Conservation (phyloP, 257 asterid genomes). For the Solanum tacnaense region DNA sequence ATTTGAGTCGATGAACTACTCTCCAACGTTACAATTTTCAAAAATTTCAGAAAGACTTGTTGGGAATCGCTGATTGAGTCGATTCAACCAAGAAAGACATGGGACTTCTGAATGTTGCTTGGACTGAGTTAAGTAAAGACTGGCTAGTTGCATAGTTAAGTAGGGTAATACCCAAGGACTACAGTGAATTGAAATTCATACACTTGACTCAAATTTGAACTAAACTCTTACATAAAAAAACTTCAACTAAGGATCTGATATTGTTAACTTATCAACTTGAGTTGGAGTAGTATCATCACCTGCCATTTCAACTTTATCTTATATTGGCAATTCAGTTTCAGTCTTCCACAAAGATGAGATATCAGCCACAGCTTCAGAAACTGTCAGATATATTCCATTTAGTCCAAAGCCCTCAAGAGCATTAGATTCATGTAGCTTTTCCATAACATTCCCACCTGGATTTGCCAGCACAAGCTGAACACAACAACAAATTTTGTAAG, state of each 20-base stretch:
- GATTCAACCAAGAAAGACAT: neutral
- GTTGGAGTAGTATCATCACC: neutral
- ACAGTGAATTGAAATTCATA: neutral
- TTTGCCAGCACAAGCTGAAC: slow-evolving; percentile 66
- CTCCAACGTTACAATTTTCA: neutral
- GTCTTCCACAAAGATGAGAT: slow-evolving; percentile 61
- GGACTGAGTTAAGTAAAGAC: neutral
- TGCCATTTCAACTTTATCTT: neutral
- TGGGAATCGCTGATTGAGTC: neutral
- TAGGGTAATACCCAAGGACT: neutral
- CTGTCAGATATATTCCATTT: slow-evolving; percentile 59
- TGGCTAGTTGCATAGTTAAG: neutral
- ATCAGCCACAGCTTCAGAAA: slow-evolving; percentile 68
- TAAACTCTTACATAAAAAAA: neutral
- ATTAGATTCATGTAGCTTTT: slow-evolving; percentile 51
- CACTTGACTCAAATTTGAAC: neutral
- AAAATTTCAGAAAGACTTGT: neutral
- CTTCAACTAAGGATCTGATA: neutral
- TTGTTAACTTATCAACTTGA: neutral
- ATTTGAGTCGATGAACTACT: neutral
- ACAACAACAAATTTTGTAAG: neutral
- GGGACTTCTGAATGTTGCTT: neutral
- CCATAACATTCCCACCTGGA: slow-evolving; percentile 71
- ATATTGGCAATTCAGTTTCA: neutral
- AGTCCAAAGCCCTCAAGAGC: slow-evolving; percentile 37